Conservation (phyloP, 176 grass and related monocot genomes). For the Miscanthus lutarioriparius region DNA sequence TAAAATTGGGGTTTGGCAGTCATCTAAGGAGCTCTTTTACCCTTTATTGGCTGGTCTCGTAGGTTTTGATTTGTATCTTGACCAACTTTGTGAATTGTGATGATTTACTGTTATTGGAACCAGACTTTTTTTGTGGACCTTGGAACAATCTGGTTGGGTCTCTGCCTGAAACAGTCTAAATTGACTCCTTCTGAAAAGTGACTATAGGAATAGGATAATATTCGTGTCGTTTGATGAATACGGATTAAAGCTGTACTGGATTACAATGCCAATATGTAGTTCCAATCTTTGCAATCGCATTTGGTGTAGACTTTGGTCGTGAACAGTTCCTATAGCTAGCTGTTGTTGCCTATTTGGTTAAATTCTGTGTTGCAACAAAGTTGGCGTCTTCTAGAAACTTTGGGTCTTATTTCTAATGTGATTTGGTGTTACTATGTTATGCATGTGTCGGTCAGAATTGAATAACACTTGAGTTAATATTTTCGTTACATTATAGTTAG, state of each 20-base stretch:
- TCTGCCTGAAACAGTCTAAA: not conserved
- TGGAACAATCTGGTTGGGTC: not conserved
- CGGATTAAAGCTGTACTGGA: not conserved
- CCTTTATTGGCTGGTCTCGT: not conserved
- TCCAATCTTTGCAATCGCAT: not conserved
- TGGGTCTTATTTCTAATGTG: not conserved
- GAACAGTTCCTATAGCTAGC: not conserved
- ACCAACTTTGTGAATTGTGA: not conserved
- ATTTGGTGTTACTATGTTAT: not conserved
- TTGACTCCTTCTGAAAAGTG: not conserved
- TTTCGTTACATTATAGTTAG: conserved; percentile 54
- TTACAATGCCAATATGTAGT: not conserved
- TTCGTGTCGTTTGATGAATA: not conserved
- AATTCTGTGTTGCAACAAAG: not conserved
- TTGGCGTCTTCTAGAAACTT: not conserved
- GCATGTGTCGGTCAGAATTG: not conserved
- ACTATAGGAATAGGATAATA: not conserved
- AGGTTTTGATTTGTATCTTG: not conserved
- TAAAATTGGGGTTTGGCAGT: not conserved
- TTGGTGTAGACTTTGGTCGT: not conserved
- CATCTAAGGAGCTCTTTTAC: not conserved
- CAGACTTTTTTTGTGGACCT: not conserved
- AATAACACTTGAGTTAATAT: not conserved
- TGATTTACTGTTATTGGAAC: not conserved
- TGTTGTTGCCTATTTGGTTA: not conserved